phyloP scores from a whole-genome alignment of 805 yeast genomes.

The Priceomyces castillae region DNA sequence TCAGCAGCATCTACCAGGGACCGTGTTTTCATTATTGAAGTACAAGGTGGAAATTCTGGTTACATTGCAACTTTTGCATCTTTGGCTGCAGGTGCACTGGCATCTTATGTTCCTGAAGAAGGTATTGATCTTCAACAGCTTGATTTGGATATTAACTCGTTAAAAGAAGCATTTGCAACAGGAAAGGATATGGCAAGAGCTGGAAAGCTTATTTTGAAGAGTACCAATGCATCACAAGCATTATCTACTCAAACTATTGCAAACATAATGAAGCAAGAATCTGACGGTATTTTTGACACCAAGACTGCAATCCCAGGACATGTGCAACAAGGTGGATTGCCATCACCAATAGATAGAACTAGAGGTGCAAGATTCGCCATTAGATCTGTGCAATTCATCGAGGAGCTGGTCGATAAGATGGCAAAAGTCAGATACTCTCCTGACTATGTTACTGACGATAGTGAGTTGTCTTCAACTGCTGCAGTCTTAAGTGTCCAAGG shows the following conservation, averaged over 20 bases:
- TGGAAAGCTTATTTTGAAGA: slow-evolving; percentile 83
- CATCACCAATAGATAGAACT: slow-evolving; percentile 91
- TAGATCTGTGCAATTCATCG: slow-evolving; percentile 85
- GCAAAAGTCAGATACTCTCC: slow-evolving; percentile 20
- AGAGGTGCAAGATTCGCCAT: slow-evolving; percentile 88
- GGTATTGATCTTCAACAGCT: slow-evolving; percentile 66
- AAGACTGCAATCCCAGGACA: slow-evolving; percentile 98
- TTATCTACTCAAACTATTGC: slow-evolving; percentile 82
- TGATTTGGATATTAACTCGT: slow-evolving; percentile 69
- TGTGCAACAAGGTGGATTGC: slow-evolving; percentile 95
- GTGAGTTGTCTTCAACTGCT: slow-evolving; percentile 50
- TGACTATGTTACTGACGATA: slow-evolving; percentile 33
- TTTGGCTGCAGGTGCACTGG: slow-evolving; percentile 86
- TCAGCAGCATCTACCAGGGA: slow-evolving; percentile 92
- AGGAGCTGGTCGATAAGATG: slow-evolving; percentile 39
- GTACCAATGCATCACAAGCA: slow-evolving; percentile 77
- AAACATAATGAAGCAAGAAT: slow-evolving; percentile 77
- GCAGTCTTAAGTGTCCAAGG: slow-evolving; percentile 81
- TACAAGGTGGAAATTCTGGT: slow-evolving; percentile 97
- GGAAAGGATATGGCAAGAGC: slow-evolving; percentile 80
- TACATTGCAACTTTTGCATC: slow-evolving; percentile 86
- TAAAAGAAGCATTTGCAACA: slow-evolving; percentile 63
- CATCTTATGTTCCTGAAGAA: slow-evolving; percentile 87
- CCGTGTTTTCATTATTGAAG: slow-evolving; percentile 94
- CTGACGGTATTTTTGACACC: slow-evolving; percentile 75